Base-by-base conservation (phyloP, 2,329 filamentous ascomycete species). In the Aureobasidium pullulans region DNA sequence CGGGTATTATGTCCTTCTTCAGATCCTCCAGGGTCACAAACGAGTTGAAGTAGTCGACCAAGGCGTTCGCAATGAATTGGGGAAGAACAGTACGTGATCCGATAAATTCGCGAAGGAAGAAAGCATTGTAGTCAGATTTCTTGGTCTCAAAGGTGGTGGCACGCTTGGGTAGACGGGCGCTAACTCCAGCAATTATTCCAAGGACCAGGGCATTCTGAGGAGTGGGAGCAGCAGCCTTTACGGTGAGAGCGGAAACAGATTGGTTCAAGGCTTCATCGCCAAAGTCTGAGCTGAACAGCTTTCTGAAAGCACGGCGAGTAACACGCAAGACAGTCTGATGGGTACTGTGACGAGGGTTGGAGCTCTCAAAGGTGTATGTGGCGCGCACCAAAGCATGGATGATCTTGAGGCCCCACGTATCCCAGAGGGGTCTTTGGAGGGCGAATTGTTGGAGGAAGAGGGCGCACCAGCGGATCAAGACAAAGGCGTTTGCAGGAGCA, bases 401-500 rank as follows among this genome's bases (percentile, higher is more conserved):
- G 43, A 94, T 75, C 36, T 90, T 85, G 63, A 80, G 68, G 57
- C 83, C 83, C 71, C 85, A 85, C 67, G 78, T 78, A 53, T 83
- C 81, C 86, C 85, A 91, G 44, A 82, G 72, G 9, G 80, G 70
- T 15, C 82, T 72, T 50, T 75, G 82, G 49, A 80, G 80, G 34
- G 82, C 82, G 29, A 91, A 78, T 60, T 87, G 81, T 67, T 92
- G 85, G 65, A 96, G 82, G 53, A 96, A 75, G 60, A 93, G 73
- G 61, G 87, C 88, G 72, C 86, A 90, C 93, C 93, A 99, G 72
- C 96, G 90, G 13, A 94, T 81, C 65, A 99, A 78, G 50, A 96
- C 90, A 70, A 96, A 96, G 5, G 91, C 89, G 73, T 85, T 95
- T 44, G 82, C 84, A 15, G 88, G 77, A 34, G 93, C 90, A 67